Evolutionary conservation across 2,329 filamentous ascomycete genomes (phyloP).

Genomic region (Pseudogymnoascus verrucosus): DNA sequence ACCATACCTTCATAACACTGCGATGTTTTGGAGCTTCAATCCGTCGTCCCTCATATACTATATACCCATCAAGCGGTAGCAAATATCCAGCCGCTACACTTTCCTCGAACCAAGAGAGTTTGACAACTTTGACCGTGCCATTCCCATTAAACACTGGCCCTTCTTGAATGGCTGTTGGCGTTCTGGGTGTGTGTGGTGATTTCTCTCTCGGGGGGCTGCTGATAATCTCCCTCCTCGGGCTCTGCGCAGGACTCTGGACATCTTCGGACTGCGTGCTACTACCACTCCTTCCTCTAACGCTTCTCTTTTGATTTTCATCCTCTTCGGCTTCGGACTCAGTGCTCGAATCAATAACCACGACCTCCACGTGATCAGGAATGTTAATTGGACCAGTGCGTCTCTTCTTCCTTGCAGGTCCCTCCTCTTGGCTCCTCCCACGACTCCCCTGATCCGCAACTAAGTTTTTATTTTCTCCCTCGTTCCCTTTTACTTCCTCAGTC

Average conservation of each 20-base stretch:
- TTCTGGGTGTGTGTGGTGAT: neutral
- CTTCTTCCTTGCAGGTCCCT: slow-evolving; percentile 13
- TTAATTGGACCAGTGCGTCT: slow-evolving; percentile 34
- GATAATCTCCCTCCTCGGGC: neutral
- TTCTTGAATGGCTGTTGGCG: neutral
- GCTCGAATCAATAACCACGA: slow-evolving; percentile 23
- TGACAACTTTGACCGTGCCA: slow-evolving; percentile 44
- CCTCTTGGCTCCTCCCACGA: slow-evolving; percentile 14
- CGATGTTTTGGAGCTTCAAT: slow-evolving; percentile 9
- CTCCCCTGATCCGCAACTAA: neutral
- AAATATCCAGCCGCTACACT: slow-evolving; percentile 38
- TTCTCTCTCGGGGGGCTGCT: neutral
- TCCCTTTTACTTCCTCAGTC: slow-evolving; percentile 40
- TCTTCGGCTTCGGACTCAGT: slow-evolving; percentile 30
- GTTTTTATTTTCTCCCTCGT: neutral
- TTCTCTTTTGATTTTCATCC: slow-evolving; percentile 10
- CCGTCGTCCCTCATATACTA: slow-evolving; percentile 44
- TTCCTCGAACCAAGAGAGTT: slow-evolving; percentile 49
- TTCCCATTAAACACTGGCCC: slow-evolving; percentile 1
- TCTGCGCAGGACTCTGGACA: slow-evolving; percentile 4
- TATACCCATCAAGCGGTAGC: slow-evolving; percentile 42
- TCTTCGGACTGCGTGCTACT: slow-evolving; percentile 17
- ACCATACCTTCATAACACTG: neutral
- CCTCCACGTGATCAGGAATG: slow-evolving; percentile 16
- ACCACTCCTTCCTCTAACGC: neutral